Evolutionary conservation across 371 early-diverging fungal genomes (phyloP).

Genomic region (Rhizoclosmatium hyalinum): DNA sequence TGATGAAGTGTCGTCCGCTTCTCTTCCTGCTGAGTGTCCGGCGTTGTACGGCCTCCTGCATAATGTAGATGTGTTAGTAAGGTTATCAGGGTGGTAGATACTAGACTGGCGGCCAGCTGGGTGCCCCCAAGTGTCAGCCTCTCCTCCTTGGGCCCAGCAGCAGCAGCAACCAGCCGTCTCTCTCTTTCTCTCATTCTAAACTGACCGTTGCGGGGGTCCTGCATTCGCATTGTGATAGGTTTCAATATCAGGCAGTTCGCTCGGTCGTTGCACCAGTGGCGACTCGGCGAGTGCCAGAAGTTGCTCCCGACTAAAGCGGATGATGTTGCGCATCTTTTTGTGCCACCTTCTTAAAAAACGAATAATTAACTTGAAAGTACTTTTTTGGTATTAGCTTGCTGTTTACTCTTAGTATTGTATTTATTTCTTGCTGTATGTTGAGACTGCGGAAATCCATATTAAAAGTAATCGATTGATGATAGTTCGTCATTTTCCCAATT

Average conservation of each 20-base stretch:
- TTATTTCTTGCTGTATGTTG: no score
- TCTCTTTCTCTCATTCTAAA: background rate
- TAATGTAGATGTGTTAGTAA: background rate
- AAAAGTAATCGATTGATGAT: no score
- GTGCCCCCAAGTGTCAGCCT: background rate
- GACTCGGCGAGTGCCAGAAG: conserved; percentile 19
- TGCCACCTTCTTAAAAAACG: no score
- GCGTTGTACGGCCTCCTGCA: background rate
- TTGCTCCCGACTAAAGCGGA: conserved; percentile 19
- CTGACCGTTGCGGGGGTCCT: background rate
- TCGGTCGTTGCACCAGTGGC: conserved; percentile 25
- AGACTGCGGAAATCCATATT: no score
- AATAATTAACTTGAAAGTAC: no score
- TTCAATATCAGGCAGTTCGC: conserved; percentile 26
- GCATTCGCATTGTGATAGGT: conserved; percentile 21
- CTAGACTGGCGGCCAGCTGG: background rate
- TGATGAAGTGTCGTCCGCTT: no score
- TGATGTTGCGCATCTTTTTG: background rate
- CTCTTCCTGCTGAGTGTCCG: background rate
- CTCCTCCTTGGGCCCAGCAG: background rate
- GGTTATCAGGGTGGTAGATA: background rate
- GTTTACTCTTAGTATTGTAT: no score
- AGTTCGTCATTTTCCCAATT: no score
- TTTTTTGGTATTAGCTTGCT: no score
- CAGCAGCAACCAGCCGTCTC: no score